These are phyloP conservation scores for Mucor lusitanicus DNA, from an alignment of 371 early-diverging fungal genomes.

Conservation along the genomic window DNA sequence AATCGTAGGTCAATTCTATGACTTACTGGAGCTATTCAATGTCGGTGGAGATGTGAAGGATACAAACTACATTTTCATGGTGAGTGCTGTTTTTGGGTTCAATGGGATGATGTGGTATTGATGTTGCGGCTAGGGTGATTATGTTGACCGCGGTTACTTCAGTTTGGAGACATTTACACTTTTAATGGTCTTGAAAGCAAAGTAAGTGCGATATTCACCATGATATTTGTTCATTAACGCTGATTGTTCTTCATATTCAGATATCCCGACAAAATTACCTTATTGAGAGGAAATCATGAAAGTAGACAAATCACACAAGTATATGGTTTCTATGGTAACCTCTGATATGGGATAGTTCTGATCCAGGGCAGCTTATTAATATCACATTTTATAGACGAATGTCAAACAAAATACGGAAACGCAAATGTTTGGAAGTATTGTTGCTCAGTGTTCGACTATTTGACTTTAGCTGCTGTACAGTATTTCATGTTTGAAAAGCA, in stretches of 20 bases:
- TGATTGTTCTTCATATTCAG: slow-evolving; percentile 12
- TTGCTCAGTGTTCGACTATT: slow-evolving; percentile 98
- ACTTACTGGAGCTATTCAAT: slow-evolving; percentile 97
- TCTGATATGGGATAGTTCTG: not conserved
- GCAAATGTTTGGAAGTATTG: slow-evolving; percentile 99
- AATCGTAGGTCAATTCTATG: slow-evolving; percentile 91
- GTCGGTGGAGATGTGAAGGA: slow-evolving; percentile 98
- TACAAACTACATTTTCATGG: slow-evolving; percentile 99
- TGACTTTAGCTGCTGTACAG: slow-evolving; percentile 95
- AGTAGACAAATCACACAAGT: slow-evolving; percentile 99
- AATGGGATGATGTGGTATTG: not conserved
- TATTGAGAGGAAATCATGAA: slow-evolving; percentile 99
- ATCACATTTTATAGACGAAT: slow-evolving; percentile 79
- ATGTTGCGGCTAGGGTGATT: slow-evolving; percentile 78
- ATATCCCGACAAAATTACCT: slow-evolving; percentile 92
- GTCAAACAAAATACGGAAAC: slow-evolving; percentile 97
- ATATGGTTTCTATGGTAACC: slow-evolving; percentile 94
- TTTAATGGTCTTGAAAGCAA: slow-evolving; percentile 95
- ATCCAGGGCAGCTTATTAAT: not conserved
- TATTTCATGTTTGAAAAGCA: slow-evolving; percentile 23
- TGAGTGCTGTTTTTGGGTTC: slow-evolving; percentile 33
- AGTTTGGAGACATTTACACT: slow-evolving; percentile 98
- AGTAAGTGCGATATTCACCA: slow-evolving; percentile 48
- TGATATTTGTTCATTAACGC: not conserved
- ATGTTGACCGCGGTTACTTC: slow-evolving; percentile 99